Evolutionary conservation across 2,329 filamentous ascomycete genomes (phyloP).

Genomic region (Hyphodiscus sp.): DNA sequence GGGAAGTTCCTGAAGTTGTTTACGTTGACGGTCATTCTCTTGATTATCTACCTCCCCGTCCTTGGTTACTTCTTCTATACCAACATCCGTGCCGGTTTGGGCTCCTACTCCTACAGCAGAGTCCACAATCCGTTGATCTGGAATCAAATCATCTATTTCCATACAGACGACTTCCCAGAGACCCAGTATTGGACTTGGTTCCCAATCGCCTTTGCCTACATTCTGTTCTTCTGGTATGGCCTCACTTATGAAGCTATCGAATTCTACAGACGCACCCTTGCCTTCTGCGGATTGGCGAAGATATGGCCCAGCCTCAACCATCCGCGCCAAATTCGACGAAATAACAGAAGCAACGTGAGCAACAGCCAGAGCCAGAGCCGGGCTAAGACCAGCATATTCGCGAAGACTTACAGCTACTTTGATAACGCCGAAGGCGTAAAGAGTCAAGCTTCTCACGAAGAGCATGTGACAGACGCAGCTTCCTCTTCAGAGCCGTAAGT

Average conservation of each 20-base stretch:
- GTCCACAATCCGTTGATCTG: conserved; percentile 45
- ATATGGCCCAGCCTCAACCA: conserved; percentile 18
- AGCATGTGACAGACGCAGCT: background rate
- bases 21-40: conserved; percentile 44
- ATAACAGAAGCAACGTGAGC: background rate
- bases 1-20: conserved; percentile 58
- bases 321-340: conserved; percentile 5
- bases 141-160: conserved; percentile 41
- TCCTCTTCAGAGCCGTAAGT: background rate
- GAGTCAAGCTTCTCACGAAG: conserved; percentile 1
- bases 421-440: conserved; percentile 11
- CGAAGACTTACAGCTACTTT: conserved; percentile 20
- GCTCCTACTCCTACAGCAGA: conserved; percentile 44
- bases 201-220: conserved; percentile 44
- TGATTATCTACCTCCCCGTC: conserved; percentile 46
- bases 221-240: conserved; percentile 59
- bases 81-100: conserved; percentile 32
- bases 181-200: conserved; percentile 51
- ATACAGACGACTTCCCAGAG: conserved; percentile 31
- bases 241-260: conserved; percentile 52
- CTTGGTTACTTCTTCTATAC: conserved; percentile 44
- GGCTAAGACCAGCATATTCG: conserved; percentile 20
- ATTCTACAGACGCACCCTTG: conserved; percentile 37
- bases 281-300: conserved; percentile 19
- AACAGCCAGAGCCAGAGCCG: conserved; percentile 3